Evolutionary conservation across 495 filamentous ascomycete genomes (phyloP), one percentile per base, ranked within the genome.

Genomic region (Poronia punctata): DNA sequence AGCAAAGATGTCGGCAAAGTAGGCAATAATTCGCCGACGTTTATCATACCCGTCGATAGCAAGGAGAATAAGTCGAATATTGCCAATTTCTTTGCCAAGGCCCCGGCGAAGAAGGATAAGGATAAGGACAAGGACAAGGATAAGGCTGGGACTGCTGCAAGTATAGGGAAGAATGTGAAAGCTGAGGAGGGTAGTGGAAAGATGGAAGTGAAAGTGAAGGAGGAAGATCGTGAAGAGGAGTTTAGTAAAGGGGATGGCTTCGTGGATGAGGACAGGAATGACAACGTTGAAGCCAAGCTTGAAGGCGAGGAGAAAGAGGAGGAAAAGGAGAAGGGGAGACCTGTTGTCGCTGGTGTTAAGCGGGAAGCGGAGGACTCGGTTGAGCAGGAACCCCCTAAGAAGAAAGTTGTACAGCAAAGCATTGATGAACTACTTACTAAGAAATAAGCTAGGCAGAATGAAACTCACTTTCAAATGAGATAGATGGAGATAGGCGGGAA

Each of bases 1-100:
- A 75, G 73, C 31, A 86, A 85, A 57, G 89, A 92, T 9, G 92
- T 98, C 0, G 88, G 88, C 0, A 96, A 95, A 64, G 92, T 94
- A 2, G 88, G 90, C n/a, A 94, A 95, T 46, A 84, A 94, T 56
- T 86, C 81, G 12, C 78, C 83, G 0, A 71, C 67, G 2, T 95
- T 97, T 56, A 75, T 97, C 26, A 67, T 95, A 2, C 88, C 88
- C 0, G 64, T 95, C 29, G 71, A 79, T 49, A 88, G 83, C 59
- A 80, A 73, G 35, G 84, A 88, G 53, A 94, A 94, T 53, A 95
- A 93, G 66, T 76, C 67, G 26, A 93, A 88, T 45, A 96, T 98
- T 57, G 85, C 83, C 10, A 95, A 93, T 55, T 96, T 93, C 66
- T 98, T 98, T 52, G 73, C 71, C 38, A 74, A 64, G 53, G 73